phyloP scores from a whole-genome alignment of 1,284 basidiomycete genomes.

The Caloboletus firmus region DNA sequence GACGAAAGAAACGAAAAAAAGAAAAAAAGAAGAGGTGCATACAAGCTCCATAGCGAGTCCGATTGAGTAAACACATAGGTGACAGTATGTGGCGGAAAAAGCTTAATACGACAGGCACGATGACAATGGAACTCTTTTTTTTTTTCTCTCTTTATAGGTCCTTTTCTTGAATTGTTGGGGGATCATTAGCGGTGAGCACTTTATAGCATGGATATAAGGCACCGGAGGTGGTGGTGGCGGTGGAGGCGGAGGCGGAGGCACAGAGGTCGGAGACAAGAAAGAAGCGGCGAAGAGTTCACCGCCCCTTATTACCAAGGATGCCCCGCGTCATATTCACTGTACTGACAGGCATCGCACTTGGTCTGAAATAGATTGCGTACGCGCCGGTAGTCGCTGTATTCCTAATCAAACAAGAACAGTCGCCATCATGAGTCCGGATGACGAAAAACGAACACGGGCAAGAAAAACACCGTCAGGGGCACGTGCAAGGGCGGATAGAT shows the following conservation, averaged over 20 bases:
- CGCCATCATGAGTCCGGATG: not conserved
- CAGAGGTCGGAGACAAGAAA: not conserved
- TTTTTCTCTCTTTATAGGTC: not conserved
- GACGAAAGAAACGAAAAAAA: too few species aligned
- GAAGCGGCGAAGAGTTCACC: not conserved
- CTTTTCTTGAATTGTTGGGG: not conserved
- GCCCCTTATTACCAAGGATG: conserved; percentile 15
- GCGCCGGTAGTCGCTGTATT: conserved; percentile 40
- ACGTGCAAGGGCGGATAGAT: not conserved
- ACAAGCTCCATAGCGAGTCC: not conserved
- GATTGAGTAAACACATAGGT: conserved; percentile 13
- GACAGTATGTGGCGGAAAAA: conserved; percentile 4
- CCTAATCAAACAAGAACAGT: conserved; percentile 28
- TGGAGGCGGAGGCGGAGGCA: conserved; percentile 1
- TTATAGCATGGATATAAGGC: conserved; percentile 5
- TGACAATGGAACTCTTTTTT: not conserved
- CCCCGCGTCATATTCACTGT: conserved; percentile 21
- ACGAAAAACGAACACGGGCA: not conserved
- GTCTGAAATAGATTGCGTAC: conserved; percentile 52
- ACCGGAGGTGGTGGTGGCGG: not conserved
- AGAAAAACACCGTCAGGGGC: not conserved
- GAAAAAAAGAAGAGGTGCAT: not conserved
- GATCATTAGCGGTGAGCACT: not conserved
- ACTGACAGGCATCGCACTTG: conserved; percentile 47
- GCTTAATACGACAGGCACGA: conserved; percentile 3